A percentile compares a stretch with the other conserved stretches of the same genome.
Conservation (phyloP, 768 basidiomycete species). For the Lactarius sp. region DNA sequence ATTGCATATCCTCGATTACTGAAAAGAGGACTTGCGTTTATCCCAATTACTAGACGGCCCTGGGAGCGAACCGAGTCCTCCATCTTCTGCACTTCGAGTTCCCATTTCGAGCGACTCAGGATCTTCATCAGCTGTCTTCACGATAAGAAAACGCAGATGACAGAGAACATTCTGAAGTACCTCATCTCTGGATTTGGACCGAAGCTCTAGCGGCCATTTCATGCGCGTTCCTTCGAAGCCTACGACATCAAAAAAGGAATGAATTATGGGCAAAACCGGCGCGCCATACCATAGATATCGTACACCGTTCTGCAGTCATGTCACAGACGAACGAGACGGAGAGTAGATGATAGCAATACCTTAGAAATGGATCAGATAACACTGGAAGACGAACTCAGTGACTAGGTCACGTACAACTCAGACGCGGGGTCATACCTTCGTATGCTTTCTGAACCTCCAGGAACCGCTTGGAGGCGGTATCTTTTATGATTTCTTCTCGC, state of each 20-base stretch:
- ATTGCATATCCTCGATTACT: constrained; percentile 28
- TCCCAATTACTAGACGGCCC: constrained; percentile 41
- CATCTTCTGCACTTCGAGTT: constrained; percentile 36
- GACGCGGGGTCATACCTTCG: constrained; percentile 46
- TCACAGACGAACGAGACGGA: constrained; percentile 27
- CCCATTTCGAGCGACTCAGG: constrained; percentile 38
- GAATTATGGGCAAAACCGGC: background rate
- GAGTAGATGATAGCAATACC: constrained; percentile 8
- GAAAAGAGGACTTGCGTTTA: constrained; percentile 50
- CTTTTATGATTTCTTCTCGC: constrained; percentile 48
- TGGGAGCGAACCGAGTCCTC: constrained; percentile 42
- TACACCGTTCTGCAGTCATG: constrained; percentile 24
- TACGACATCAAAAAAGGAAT: constrained; percentile 13
- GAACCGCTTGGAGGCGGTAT: constrained; percentile 61
- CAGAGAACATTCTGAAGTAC: constrained; percentile 31
- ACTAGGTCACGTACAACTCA: constrained; percentile 1
- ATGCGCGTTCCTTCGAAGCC: constrained; percentile 39
- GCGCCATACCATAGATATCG: constrained; percentile 23
- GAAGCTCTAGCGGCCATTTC: constrained; percentile 43
- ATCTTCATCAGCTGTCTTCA: constrained; percentile 41
- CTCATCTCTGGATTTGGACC: constrained; percentile 44
- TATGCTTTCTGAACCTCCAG: constrained; percentile 79
- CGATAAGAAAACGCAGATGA: background rate
- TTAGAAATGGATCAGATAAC: constrained; percentile 26
- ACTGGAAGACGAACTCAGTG: constrained; percentile 16